These are phyloP conservation scores for Borovskyia barvae DNA, from an alignment of 208 protist species.

Conservation along the genomic window DNA sequence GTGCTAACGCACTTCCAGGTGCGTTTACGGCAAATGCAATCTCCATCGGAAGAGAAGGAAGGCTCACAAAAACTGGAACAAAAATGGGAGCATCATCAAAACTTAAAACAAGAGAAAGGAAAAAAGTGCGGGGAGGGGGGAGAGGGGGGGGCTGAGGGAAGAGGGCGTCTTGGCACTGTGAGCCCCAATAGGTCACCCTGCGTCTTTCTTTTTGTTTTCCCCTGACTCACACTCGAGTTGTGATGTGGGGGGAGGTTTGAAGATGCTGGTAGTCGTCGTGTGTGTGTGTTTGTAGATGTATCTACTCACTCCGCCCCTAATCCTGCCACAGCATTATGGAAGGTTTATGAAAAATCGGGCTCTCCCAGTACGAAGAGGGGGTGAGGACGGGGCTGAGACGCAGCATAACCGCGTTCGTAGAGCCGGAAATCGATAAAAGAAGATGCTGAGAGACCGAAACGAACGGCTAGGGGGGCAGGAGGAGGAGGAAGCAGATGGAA, in stretches of 20 bases:
- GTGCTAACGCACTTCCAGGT: too few relatives aligned
- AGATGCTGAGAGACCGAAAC: background rate
- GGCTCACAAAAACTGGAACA: slow-evolving; percentile 7
- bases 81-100: slow-evolving; percentile 19
- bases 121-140: background rate
- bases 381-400: too few relatives aligned
- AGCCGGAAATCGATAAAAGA: background rate
- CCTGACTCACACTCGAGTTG: too few relatives aligned
- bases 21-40: too few relatives aligned
- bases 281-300: background rate
- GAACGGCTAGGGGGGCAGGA: too few relatives aligned
- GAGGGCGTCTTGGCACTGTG: background rate
- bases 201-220: background rate
- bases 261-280: slow-evolving; percentile 1
- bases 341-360: background rate
- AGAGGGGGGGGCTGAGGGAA: background rate
- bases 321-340: too few relatives aligned
- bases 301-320: too few relatives aligned
- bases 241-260: too few relatives aligned
- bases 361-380: background rate
- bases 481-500: too few relatives aligned
- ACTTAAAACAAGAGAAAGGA: slow-evolving; percentile 1
- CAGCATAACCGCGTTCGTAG: background rate
- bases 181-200: background rate
- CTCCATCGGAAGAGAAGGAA: too few relatives aligned